Conservation (phyloP, 73 alveolate genomes). For the Symbiodinium natans region DNA sequence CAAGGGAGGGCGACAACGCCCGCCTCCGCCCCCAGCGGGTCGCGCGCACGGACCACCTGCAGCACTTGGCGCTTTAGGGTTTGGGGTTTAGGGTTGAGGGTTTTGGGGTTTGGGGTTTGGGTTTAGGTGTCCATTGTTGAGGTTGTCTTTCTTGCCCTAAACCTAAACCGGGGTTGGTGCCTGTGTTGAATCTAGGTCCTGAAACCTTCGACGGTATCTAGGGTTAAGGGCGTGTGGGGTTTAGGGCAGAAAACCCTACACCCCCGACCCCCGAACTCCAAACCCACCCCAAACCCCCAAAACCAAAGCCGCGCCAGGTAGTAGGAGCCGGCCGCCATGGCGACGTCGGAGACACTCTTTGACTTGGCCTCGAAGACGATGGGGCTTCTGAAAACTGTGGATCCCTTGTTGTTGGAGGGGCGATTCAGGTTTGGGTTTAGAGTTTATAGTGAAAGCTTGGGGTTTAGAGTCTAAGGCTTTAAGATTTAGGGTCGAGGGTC, state of each 20-base stretch:
- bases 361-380: not conserved
- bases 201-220: too few species aligned
- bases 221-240: too few species aligned
- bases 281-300: not conserved
- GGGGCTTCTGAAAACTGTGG: too few species aligned
- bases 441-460: too few species aligned
- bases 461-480: too few species aligned
- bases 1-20: too few species aligned
- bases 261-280: not conserved
- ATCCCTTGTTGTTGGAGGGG: too few species aligned
- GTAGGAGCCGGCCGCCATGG: slow-evolving; percentile 52
- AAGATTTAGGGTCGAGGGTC: too few species aligned
- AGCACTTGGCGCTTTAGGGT: not conserved
- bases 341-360: slow-evolving; percentile 2
- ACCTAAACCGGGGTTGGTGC: too few species aligned
- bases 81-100: not conserved
- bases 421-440: too few species aligned
- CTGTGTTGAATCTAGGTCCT: too few species aligned
- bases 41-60: slow-evolving; percentile 45
- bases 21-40: slow-evolving; percentile 60
- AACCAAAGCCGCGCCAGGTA: not conserved
- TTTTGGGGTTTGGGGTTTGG: not conserved
- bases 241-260: too few species aligned
- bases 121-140: not conserved
- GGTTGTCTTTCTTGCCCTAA: not conserved